Conservation (phyloP, 495 filamentous ascomycete genomes). For the Terfezia claveryi region DNA sequence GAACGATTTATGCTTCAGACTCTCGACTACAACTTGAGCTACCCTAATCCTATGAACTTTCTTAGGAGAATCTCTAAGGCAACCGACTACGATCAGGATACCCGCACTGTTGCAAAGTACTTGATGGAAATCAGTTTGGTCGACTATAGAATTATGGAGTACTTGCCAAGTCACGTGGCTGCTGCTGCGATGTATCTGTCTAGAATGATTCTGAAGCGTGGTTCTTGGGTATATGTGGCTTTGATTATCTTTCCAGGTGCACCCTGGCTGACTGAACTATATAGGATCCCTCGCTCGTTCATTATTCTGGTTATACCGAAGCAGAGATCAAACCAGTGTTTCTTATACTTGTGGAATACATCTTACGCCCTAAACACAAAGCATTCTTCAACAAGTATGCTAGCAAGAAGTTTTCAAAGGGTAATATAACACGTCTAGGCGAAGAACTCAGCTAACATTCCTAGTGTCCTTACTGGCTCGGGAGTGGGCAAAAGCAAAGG, state of each 20-base stretch:
- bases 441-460: background rate
- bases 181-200: constrained; percentile 90
- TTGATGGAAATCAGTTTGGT: constrained; percentile 93
- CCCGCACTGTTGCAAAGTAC: constrained; percentile 89
- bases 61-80: constrained; percentile 94
- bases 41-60: constrained; percentile 99
- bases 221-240: constrained; percentile 53
- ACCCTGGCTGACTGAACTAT: constrained; percentile 12
- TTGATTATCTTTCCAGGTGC: background rate
- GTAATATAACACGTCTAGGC: constrained; percentile 21
- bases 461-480: background rate
- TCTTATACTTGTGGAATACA: constrained; percentile 84
- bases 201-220: constrained; percentile 67
- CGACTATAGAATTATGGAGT: constrained; percentile 77
- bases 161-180: constrained; percentile 67
- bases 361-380: constrained; percentile 66
- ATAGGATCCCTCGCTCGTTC: constrained; percentile 66
- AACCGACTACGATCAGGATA: constrained; percentile 94
- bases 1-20: constrained; percentile 79
- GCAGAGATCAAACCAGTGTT: constrained; percentile 83
- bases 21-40: constrained; percentile 92
- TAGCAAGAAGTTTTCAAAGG: constrained; percentile 94
- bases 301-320: constrained; percentile 86
- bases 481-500: background rate
- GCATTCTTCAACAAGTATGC: constrained; percentile 99